Evolutionary conservation across 257 asterid species (phyloP).

Genomic region (Ilex aquifolium): DNA sequence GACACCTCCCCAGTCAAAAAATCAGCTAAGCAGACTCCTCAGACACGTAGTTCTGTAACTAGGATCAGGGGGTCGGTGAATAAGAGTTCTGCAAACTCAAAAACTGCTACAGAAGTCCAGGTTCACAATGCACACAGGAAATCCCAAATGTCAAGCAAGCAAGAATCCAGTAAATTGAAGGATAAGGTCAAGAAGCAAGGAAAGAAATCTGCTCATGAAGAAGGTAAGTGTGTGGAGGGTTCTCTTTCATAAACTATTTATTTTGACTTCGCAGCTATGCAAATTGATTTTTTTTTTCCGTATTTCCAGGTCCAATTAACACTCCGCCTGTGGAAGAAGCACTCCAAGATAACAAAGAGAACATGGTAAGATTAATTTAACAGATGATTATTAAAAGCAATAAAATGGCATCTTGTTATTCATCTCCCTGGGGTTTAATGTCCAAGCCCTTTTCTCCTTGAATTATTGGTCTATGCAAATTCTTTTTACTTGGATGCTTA

Average conservation of each 20-base stretch:
- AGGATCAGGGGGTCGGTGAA: slow-evolving; percentile 34
- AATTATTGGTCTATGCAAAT: background rate
- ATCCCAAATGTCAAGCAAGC: slow-evolving; percentile 43
- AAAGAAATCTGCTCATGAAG: slow-evolving; percentile 39
- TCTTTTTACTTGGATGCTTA: background rate
- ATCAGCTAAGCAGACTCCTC: slow-evolving; percentile 22
- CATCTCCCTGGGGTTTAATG: background rate
- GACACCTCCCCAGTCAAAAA: slow-evolving; percentile 32
- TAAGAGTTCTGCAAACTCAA: slow-evolving; percentile 32
- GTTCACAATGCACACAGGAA: slow-evolving; percentile 40
- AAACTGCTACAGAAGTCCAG: slow-evolving; percentile 31
- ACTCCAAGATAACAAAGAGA: slow-evolving; percentile 74
- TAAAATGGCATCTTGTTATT: background rate
- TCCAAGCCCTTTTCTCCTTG: background rate
- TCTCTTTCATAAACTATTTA: background rate
- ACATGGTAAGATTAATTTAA: slow-evolving; percentile 38
- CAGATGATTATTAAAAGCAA: background rate
- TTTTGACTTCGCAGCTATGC: background rate
- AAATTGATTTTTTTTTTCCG: slow-evolving; percentile 1
- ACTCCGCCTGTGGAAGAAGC: slow-evolving; percentile 34
- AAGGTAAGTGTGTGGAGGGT: slow-evolving; percentile 33
- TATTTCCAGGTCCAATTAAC: slow-evolving; percentile 32
- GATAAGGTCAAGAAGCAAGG: slow-evolving; percentile 46
- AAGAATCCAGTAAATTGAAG: slow-evolving; percentile 31
- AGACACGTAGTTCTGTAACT: slow-evolving; percentile 30